Evolutionary conservation across 371 early-diverging fungal species (phyloP).

Genomic region (Dinochytrium kinnereticum): DNA sequence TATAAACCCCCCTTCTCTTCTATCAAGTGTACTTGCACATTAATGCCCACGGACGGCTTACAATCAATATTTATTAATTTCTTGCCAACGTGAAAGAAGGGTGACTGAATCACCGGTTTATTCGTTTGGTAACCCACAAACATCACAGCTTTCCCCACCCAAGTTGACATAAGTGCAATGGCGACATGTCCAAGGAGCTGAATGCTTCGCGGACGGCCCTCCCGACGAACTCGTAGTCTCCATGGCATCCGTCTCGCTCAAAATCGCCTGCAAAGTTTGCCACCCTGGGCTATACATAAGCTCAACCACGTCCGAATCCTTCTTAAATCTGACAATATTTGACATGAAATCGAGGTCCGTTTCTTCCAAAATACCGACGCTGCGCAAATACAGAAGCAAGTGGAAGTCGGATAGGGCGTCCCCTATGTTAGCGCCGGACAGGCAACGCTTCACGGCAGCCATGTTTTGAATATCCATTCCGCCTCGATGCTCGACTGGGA

Average conservation of each 20-base stretch:
- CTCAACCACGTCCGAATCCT: neutral
- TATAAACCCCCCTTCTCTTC: too few relatives aligned
- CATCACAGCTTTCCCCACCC: constrained; percentile 78
- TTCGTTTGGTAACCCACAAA: constrained; percentile 87
- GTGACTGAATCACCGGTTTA: neutral
- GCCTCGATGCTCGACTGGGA: constrained; percentile 79
- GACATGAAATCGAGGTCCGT: constrained; percentile 18
- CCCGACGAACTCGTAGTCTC: neutral
- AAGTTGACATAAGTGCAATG: constrained; percentile 93
- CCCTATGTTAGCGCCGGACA: constrained; percentile 43
- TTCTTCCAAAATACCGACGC: constrained; percentile 44
- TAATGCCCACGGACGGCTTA: too few relatives aligned
- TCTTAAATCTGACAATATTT: neutral
- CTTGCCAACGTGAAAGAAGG: too few relatives aligned
- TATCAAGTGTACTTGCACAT: too few relatives aligned
- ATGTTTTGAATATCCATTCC: constrained; percentile 39
- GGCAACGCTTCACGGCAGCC: constrained; percentile 48
- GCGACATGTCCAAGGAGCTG: constrained; percentile 76
- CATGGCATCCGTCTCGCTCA: constrained; percentile 40
- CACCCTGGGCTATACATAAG: constrained; percentile 50
- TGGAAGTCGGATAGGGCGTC: constrained; percentile 81
- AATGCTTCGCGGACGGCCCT: constrained; percentile 34
- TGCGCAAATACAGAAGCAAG: constrained; percentile 69
- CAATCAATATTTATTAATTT: too few relatives aligned
- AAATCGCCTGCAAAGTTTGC: constrained; percentile 76